Percentiles rank a stretch among this genome's conserved stretches.
Conservation (phyloP, 257 asterid species). For the Nicotiana undulata region DNA sequence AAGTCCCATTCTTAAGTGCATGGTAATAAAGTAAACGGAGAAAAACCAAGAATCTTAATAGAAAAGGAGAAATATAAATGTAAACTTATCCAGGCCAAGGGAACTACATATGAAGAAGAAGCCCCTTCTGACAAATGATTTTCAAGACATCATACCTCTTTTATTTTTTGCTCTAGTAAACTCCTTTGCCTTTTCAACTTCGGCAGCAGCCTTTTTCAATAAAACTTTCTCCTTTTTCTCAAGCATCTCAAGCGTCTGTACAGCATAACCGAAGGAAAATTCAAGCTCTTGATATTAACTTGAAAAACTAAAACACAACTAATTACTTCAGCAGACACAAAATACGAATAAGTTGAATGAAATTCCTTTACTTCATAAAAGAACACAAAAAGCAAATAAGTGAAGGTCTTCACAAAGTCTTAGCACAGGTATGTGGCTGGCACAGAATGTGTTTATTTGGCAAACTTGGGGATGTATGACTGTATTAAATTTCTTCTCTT, state of each 20-base stretch:
- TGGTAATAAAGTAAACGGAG: neutral
- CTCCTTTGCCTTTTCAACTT: conserved; percentile 72
- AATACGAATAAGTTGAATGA: neutral
- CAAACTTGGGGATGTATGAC: neutral
- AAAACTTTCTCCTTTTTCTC: conserved; percentile 75
- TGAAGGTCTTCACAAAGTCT: neutral
- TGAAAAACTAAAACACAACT: neutral
- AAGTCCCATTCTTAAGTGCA: neutral
- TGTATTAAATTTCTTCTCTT: neutral
- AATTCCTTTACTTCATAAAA: no score
- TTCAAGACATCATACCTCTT: conserved; percentile 39
- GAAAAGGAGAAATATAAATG: neutral
- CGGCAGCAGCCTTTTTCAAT: conserved; percentile 58
- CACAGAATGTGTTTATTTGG: neutral
- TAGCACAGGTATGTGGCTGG: neutral
- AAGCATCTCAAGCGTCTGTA: conserved; percentile 75
- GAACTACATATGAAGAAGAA: neutral
- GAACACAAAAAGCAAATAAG: no score
- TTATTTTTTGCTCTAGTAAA: conserved; percentile 66
- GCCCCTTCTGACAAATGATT: neutral
- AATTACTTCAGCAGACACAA: neutral
- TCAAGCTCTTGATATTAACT: neutral
- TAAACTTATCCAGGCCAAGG: neutral
- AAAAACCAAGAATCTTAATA: neutral
- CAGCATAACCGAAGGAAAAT: conserved; percentile 4